phyloP scores from a whole-genome alignment of 2,329 filamentous ascomycete species.

The Aureobasidium sp. region DNA sequence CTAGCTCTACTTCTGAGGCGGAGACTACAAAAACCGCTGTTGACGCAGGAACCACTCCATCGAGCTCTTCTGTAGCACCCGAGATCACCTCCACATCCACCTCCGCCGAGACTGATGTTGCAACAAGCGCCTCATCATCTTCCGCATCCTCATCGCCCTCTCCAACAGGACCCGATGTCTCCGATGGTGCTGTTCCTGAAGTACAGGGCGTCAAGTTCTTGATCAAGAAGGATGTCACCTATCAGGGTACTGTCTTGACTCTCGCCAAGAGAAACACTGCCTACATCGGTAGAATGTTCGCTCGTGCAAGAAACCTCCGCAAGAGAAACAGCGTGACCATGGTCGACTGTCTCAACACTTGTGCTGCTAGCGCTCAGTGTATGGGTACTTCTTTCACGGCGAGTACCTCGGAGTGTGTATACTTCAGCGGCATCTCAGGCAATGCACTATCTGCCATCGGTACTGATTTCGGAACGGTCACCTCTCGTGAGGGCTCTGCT shows the following conservation, averaged over 20 bases:
- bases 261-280: background rate
- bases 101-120: too few species aligned
- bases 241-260: background rate
- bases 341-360: slow-evolving; percentile 10
- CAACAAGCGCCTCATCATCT: too few species aligned
- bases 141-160: too few species aligned
- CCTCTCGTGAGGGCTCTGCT: background rate
- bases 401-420: background rate
- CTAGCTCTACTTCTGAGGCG: too few species aligned
- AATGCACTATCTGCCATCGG: background rate
- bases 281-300: too few species aligned
- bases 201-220: background rate
- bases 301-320: background rate
- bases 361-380: background rate
- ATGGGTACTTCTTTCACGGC: slow-evolving; percentile 6
- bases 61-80: too few species aligned
- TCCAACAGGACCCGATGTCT: too few species aligned
- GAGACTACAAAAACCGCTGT: too few species aligned
- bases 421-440: slow-evolving; percentile 7
- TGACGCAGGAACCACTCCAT: too few species aligned
- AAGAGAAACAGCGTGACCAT: background rate
- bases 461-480: slow-evolving; percentile 12
- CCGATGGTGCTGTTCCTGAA: background rate
- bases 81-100: too few species aligned
- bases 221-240: background rate